Evolutionary conservation across 2,329 filamentous ascomycete genomes (phyloP).

Genomic region (Torrubiella hemipterigena): DNA sequence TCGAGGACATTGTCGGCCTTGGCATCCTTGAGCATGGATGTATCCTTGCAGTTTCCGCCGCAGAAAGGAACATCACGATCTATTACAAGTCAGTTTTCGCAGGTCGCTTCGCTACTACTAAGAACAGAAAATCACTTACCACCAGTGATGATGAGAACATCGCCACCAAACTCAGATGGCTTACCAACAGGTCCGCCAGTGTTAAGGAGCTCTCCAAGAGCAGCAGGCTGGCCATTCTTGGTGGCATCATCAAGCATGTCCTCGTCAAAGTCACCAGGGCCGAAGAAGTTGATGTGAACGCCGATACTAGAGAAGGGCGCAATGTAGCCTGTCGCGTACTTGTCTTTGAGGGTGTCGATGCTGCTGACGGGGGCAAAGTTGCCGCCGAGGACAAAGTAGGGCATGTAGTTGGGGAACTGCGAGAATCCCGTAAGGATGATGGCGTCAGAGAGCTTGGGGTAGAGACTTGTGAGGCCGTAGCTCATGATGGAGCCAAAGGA

Average conservation of each 20-base stretch:
- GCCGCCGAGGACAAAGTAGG: slow-evolving; percentile 28
- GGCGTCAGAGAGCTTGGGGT: slow-evolving; percentile 42
- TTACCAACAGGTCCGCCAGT: slow-evolving; percentile 25
- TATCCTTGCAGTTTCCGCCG: slow-evolving; percentile 44
- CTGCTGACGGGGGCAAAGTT: slow-evolving; percentile 32
- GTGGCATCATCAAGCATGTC: slow-evolving; percentile 33
- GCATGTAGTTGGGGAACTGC: slow-evolving; percentile 30
- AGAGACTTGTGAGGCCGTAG: slow-evolving; percentile 38
- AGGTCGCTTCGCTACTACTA: slow-evolving; percentile 8
- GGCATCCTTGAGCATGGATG: slow-evolving; percentile 21
- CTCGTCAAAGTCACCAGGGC: slow-evolving; percentile 42
- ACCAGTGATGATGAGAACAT: slow-evolving; percentile 45
- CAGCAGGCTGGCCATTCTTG: slow-evolving; percentile 40
- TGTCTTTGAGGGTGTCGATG: slow-evolving; percentile 13
- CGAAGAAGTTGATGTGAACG: slow-evolving; percentile 40
- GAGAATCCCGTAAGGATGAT: slow-evolving; percentile 50
- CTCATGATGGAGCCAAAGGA: slow-evolving; percentile 49
- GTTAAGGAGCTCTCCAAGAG: slow-evolving; percentile 47
- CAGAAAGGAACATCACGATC: slow-evolving; percentile 44
- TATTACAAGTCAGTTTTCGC: slow-evolving; percentile 12
- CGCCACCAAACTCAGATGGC: slow-evolving; percentile 33
- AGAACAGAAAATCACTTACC: too few species aligned
- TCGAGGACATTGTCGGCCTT: slow-evolving; percentile 29
- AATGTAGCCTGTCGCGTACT: slow-evolving; percentile 40
- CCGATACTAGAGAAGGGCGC: slow-evolving; percentile 30